Evolutionary conservation across 192 early-diverging fungal species (phyloP).

Genomic region (Gryganskiella cystojenkinii): DNA sequence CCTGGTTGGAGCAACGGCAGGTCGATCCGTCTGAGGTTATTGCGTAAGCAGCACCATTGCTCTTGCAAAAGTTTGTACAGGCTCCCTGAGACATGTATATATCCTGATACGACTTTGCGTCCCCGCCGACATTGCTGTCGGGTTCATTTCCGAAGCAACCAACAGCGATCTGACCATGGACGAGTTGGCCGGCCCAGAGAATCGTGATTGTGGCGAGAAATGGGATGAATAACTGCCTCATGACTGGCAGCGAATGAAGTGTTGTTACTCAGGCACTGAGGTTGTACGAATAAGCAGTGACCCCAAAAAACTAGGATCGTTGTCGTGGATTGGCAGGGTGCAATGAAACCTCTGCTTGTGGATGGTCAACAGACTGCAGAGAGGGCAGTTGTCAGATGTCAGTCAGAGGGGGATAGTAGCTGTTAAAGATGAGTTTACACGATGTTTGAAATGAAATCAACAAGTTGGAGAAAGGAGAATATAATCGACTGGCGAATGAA

Average conservation of each 20-base stretch:
- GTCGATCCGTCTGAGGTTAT: constrained; percentile 30
- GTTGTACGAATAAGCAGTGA: no score
- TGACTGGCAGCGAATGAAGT: not conserved
- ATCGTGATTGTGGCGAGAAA: not conserved
- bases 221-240: constrained; percentile 14
- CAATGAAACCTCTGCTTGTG: no score
- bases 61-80: constrained; percentile 40
- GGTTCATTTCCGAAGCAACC: constrained; percentile 36
- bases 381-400: no score
- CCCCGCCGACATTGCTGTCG: constrained; percentile 6
- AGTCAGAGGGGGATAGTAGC: no score
- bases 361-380: no score
- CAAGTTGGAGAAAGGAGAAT: no score
- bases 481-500: no score
- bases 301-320: no score
- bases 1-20: constrained; percentile 26
- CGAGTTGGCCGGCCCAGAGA: constrained; percentile 1
- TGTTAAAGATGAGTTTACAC: no score
- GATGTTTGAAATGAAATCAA: no score
- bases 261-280: no score
- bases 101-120: constrained; percentile 35
- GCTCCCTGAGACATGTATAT: constrained; percentile 51
- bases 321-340: no score
- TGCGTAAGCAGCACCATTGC: constrained; percentile 24
- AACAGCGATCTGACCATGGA: constrained; percentile 26